Percentiles rank a stretch among this genome's conserved stretches.
Evolutionary conservation across 1,139 yeast species (phyloP).

Genomic region (Magnusiomyces sp.): DNA sequence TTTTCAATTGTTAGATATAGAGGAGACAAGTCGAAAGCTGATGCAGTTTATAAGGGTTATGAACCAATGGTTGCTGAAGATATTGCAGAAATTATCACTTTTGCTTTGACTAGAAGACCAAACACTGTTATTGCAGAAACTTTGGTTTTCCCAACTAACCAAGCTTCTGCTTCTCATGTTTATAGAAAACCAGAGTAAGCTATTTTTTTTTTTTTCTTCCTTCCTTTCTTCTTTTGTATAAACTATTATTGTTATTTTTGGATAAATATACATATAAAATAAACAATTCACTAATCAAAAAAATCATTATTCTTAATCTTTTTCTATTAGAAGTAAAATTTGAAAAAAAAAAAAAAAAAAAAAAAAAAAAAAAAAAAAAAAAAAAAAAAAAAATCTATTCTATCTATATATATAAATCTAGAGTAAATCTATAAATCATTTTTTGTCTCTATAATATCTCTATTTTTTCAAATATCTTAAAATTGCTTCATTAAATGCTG

Average conservation of each 20-base stretch:
- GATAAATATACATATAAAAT: not conserved
- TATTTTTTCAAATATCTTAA: not conserved
- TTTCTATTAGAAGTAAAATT: no score
- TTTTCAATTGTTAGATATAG: slow-evolving; percentile 68
- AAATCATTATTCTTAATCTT: no score
- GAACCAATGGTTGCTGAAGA: slow-evolving; percentile 71
- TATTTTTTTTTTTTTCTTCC: not conserved
- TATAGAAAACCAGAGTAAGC: slow-evolving; percentile 28
- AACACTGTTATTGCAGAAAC: slow-evolving; percentile 76
- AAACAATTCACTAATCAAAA: no score
- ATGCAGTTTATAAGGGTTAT: slow-evolving; percentile 61
- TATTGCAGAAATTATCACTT: slow-evolving; percentile 73
- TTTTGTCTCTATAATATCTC: not conserved
- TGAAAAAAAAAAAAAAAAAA: no score
- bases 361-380: not conserved
- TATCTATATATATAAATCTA: not conserved
- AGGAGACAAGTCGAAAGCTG: slow-evolving; percentile 63
- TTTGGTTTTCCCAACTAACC: slow-evolving; percentile 67
- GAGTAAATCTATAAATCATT: no score
- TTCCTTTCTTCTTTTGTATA: not conserved
- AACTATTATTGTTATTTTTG: not conserved
- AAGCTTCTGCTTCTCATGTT: slow-evolving; percentile 63
- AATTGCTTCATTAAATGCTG: slow-evolving; percentile 35
- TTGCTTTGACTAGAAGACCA: slow-evolving; percentile 55
- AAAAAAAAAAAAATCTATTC: not conserved